Percentiles rank a stretch among this genome's conserved stretches.
These are phyloP conservation scores for Phlyctochytrium planicorne DNA, from an alignment of 192 early-diverging fungal genomes.

Conservation along the genomic window DNA sequence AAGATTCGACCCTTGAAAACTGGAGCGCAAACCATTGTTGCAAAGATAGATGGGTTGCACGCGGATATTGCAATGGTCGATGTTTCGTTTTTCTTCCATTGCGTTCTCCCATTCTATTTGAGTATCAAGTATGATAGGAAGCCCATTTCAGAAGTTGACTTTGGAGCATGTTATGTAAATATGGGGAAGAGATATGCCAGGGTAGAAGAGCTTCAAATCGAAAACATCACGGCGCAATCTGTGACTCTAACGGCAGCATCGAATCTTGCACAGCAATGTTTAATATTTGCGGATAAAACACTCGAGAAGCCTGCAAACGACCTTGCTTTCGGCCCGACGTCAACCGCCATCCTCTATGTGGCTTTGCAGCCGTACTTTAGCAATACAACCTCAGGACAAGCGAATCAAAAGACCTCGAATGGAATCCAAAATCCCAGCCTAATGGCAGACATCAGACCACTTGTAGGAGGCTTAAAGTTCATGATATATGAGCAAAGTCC, in stretches of 20 bases:
- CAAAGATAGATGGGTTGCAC: slow-evolving; percentile 30
- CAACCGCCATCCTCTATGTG: slow-evolving; percentile 66
- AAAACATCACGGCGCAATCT: slow-evolving; percentile 70
- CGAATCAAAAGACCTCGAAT: not conserved
- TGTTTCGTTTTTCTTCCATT: slow-evolving; percentile 55
- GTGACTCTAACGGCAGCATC: slow-evolving; percentile 71
- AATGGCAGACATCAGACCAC: slow-evolving; percentile 39
- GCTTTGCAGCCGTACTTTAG: slow-evolving; percentile 66
- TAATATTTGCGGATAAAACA: slow-evolving; percentile 59
- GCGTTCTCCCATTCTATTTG: slow-evolving; percentile 53
- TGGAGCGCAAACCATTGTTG: slow-evolving; percentile 58
- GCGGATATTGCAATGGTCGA: slow-evolving; percentile 29
- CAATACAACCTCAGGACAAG: not conserved
- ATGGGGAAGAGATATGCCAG: slow-evolving; percentile 70
- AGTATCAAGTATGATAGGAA: slow-evolving; percentile 62
- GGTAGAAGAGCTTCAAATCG: slow-evolving; percentile 64
- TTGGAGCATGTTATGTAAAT: slow-evolving; percentile 82
- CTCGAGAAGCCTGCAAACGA: slow-evolving; percentile 46
- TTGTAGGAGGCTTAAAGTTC: slow-evolving; percentile 84
- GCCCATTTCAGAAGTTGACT: slow-evolving; percentile 57
- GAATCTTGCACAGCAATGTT: slow-evolving; percentile 77
- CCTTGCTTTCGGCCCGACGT: slow-evolving; percentile 48
- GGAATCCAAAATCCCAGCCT: too few relatives aligned
- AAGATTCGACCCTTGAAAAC: slow-evolving; percentile 42
- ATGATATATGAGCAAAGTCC: not conserved